Conservation (phyloP, 2,329 filamentous ascomycete species). For the Neopestalotiopsis clavispora region DNA sequence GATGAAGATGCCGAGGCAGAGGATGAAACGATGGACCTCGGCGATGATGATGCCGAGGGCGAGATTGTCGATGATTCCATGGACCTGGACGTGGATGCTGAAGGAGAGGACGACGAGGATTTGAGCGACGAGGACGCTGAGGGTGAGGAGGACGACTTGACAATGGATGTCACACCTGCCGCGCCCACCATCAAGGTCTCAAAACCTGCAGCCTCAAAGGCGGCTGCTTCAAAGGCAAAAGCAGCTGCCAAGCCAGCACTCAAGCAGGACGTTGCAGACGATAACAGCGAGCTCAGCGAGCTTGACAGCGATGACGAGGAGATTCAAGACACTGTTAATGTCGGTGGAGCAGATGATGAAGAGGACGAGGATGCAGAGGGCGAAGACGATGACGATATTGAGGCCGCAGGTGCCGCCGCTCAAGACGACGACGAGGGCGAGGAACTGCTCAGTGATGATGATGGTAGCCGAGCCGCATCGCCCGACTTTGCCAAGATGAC, state of each 20-base stretch:
- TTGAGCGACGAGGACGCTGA: slow-evolving; percentile 47
- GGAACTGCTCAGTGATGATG: slow-evolving; percentile 47
- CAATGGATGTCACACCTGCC: slow-evolving; percentile 39
- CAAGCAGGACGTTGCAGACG: slow-evolving; percentile 36
- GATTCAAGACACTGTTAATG: slow-evolving; percentile 51
- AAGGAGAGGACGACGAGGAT: slow-evolving; percentile 37
- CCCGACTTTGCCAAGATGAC: slow-evolving; percentile 65
- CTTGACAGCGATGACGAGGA: slow-evolving; percentile 56
- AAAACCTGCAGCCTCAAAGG: slow-evolving; percentile 40
- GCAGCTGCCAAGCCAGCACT: slow-evolving; percentile 28
- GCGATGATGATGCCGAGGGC: slow-evolving; percentile 37
- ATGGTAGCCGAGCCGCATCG: slow-evolving; percentile 53
- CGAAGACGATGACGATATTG: slow-evolving; percentile 45
- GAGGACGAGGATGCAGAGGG: slow-evolving; percentile 46
- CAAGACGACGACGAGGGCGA: slow-evolving; percentile 47
- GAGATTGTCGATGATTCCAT: slow-evolving; percentile 40
- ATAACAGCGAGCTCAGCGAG: slow-evolving; percentile 59
- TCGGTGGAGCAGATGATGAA: slow-evolving; percentile 42
- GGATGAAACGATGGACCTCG: slow-evolving; percentile 34
- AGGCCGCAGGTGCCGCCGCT: slow-evolving; percentile 45
- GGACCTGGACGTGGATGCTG: slow-evolving; percentile 50
- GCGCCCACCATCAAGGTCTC: slow-evolving; percentile 55
- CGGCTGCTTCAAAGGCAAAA: slow-evolving; percentile 32
- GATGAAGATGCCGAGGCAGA: slow-evolving; percentile 46
- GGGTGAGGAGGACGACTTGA: slow-evolving; percentile 57